Evolutionary conservation across 352 stramenopile species (phyloP).

Genomic region (Pythium coloratum): DNA sequence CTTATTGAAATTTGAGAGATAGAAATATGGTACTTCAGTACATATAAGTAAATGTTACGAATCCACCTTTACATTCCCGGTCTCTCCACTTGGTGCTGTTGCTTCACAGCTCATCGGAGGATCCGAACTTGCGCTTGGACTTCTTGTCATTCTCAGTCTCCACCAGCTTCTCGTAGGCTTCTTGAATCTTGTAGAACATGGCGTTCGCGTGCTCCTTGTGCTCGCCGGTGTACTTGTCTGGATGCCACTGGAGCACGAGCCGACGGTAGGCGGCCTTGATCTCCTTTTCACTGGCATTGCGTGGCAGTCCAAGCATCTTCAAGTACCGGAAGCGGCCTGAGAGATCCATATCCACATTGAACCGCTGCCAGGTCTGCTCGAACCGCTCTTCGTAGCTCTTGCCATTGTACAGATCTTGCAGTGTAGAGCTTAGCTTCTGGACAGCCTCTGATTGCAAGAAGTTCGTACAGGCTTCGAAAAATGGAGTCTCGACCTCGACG

Average conservation of each 20-base stretch:
- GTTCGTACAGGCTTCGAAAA: conserved; percentile 20
- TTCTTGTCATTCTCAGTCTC: conserved; percentile 4
- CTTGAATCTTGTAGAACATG: conserved; percentile 30
- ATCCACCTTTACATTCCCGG: too few species aligned
- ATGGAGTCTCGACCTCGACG: not conserved
- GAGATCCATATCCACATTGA: conserved; percentile 25
- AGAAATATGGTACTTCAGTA: too few species aligned
- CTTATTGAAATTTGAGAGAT: not conserved
- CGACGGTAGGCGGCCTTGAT: conserved; percentile 28
- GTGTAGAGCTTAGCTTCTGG: conserved; percentile 3
- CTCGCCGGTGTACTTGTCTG: conserved; percentile 27
- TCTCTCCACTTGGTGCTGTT: too few species aligned
- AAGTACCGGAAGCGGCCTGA: conserved; percentile 23
- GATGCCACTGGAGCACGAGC: conserved; percentile 31
- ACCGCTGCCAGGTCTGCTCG: conserved; percentile 15
- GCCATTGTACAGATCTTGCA: conserved; percentile 13
- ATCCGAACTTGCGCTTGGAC: not conserved
- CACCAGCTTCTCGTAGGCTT: conserved; percentile 31
- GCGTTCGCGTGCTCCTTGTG: conserved; percentile 17
- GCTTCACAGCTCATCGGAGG: not conserved
- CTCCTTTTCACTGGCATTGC: conserved; percentile 8
- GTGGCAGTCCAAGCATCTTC: conserved; percentile 18
- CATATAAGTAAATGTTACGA: too few species aligned
- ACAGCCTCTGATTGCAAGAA: conserved; percentile 20
- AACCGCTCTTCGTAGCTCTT: conserved; percentile 19